Percentiles rank a stretch among this genome's conserved stretches.
phyloP scores from a whole-genome alignment of 768 basidiomycete genomes.

The Cyathus striatus region DNA sequence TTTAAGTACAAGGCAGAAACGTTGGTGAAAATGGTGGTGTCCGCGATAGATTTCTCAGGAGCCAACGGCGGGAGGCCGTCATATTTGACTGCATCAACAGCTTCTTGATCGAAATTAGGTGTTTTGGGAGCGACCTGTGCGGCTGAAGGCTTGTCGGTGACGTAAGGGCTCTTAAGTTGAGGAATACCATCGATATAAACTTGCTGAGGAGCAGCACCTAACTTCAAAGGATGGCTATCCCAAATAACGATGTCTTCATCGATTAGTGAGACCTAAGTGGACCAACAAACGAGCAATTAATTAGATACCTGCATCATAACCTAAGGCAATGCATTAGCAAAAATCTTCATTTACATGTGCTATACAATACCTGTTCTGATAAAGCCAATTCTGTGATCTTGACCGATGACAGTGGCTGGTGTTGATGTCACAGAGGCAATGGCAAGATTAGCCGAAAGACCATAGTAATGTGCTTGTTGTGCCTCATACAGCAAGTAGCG shows the following conservation, averaged over 20 bases:
- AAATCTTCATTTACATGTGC: background rate
- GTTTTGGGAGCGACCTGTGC: slow-evolving; percentile 51
- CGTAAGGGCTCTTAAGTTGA: slow-evolving; percentile 47
- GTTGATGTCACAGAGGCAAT: slow-evolving; percentile 67
- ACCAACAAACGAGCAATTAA: background rate
- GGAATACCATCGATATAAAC: slow-evolving; percentile 84
- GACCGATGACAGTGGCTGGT: slow-evolving; percentile 65
- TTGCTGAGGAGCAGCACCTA: slow-evolving; percentile 77
- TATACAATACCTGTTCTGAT: slow-evolving; percentile 41
- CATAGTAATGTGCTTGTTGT: slow-evolving; percentile 72
- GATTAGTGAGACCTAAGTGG: background rate
- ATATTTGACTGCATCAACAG: slow-evolving; percentile 44
- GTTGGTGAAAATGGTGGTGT: slow-evolving; percentile 57
- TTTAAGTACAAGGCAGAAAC: slow-evolving; percentile 47
- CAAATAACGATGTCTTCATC: slow-evolving; percentile 59
- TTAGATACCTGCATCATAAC: slow-evolving; percentile 61
- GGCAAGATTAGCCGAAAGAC: slow-evolving; percentile 59
- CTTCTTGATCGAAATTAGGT: slow-evolving; percentile 59
- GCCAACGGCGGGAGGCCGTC: slow-evolving; percentile 65
- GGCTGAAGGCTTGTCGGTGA: slow-evolving; percentile 43
- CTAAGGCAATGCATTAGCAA: slow-evolving; percentile 17
- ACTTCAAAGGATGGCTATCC: slow-evolving; percentile 72
- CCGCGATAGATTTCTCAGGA: slow-evolving; percentile 29
- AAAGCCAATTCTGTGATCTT: slow-evolving; percentile 73
- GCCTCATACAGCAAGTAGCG: slow-evolving; percentile 75